Base-by-base conservation (phyloP, 1,139 yeast species). In the Candida tropicalis region DNA sequence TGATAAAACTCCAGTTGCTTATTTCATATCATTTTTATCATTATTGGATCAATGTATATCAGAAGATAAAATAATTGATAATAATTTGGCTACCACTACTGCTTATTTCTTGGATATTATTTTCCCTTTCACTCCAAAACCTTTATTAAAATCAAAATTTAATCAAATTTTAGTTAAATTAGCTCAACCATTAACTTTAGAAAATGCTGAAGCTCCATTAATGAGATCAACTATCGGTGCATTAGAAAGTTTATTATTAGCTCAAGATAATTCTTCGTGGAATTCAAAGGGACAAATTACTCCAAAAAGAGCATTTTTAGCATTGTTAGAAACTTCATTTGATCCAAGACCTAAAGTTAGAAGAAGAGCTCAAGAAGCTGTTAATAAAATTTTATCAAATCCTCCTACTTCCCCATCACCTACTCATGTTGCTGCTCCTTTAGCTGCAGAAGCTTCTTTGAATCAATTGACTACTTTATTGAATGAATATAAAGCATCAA, bases 331-430 rank as follows among this genome's bases (percentile, higher is more conserved):
- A 57, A 74, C 90, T 50, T 79, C 93, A 0, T 68, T 87, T 42
- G 99, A 95, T 62, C 84, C 88, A 35, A 79, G 99, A 61, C 99
- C 99, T 26, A 95, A 95, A 59, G 96, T 95, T 10, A 82, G 99
- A 64, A 89, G 87, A 78, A 82, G 97, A 70, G 96, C 98, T 2
- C 87, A 85, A 55, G 99, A 93, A 46, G 87, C 97, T 2, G 75
- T 93, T 16, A 66, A 75, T 38, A 75, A 70, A 5, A 70, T 93
- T 25, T 69, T 93, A 50, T 51, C 67, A 4, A 75, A 76, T 51
- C 91, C 95, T 12, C 96, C 97, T 10, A 79, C 89, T 0, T 85
- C 91, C n/a, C 95, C 96, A 8, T 72, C 82, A 12, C 76, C 84
- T 6, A 83, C 79, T 37, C 97, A 91, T 60, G 84, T 88, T 35